phyloP scores from a whole-genome alignment of 495 filamentous ascomycete species.

The Schizothecium vesticola region DNA sequence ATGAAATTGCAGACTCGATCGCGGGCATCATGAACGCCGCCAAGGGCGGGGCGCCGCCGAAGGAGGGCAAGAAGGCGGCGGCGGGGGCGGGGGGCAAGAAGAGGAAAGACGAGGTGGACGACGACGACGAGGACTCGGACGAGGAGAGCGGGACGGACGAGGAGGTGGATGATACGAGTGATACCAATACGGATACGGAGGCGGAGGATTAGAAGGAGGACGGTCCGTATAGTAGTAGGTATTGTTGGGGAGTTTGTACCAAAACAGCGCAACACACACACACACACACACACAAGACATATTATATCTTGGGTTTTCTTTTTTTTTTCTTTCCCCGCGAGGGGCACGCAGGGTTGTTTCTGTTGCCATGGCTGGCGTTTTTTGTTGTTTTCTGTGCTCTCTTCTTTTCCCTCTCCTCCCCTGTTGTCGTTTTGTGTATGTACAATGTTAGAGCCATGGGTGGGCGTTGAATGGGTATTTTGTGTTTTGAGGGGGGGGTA shows the following conservation, averaged over 20 bases:
- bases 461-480: constrained; percentile 5
- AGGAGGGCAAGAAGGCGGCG: not conserved
- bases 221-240: constrained; percentile 8
- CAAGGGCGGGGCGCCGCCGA: constrained; percentile 54
- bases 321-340: not conserved
- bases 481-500: not conserved
- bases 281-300: no score
- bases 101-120: constrained; percentile 39
- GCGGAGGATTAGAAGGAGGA: constrained; percentile 38
- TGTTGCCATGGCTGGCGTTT: not conserved
- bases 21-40: constrained; percentile 92
- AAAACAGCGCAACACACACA: no score
- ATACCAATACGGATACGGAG: constrained; percentile 77
- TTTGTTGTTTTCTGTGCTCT: not conserved
- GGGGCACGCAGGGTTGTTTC: not conserved
- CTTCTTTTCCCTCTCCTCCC: no score
- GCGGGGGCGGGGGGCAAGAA: constrained; percentile 44
- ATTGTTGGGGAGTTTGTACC: not conserved
- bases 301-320: not conserved
- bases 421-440: no score
- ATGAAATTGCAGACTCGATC: constrained; percentile 63
- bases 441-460: not conserved
- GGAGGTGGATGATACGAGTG: constrained; percentile 69
- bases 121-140: constrained; percentile 56
- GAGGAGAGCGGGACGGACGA: constrained; percentile 88